These are phyloP conservation scores for Ceriops zippeliana DNA, from an alignment of 345 rosid species.

Conservation along the genomic window DNA sequence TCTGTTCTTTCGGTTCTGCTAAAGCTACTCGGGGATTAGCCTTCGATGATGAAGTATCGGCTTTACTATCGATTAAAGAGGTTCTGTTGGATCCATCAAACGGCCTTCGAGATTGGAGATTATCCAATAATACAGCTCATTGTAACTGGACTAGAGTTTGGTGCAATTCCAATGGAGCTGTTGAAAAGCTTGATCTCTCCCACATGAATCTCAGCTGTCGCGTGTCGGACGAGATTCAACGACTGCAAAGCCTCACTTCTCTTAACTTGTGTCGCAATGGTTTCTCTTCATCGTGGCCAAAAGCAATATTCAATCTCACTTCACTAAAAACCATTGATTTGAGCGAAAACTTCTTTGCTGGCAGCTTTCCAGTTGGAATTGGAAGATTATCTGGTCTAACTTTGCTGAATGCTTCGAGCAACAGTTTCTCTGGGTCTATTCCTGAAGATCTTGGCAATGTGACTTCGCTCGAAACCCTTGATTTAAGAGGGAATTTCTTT, in stretches of 20 bases:
- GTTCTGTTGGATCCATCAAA: constrained; percentile 58
- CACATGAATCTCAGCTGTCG: constrained; percentile 70
- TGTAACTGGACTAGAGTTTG: constrained; percentile 87
- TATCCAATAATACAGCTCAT: constrained; percentile 36
- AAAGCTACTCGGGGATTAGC: constrained; percentile 18
- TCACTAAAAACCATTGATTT: constrained; percentile 54
- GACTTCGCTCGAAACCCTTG: constrained; percentile 57
- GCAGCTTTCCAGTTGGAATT: constrained; percentile 49
- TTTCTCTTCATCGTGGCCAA: constrained; percentile 48
- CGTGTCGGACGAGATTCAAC: constrained; percentile 53
- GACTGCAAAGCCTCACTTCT: constrained; percentile 46
- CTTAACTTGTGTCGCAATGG: constrained; percentile 77
- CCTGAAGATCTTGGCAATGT: constrained; percentile 74
- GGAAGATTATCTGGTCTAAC: constrained; percentile 51
- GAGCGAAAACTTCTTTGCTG: constrained; percentile 66
- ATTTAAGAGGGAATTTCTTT: constrained; percentile 85
- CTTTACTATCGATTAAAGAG: constrained; percentile 54
- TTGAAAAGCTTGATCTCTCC: constrained; percentile 73
- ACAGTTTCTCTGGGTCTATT: constrained; percentile 63
- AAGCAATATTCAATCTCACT: constrained; percentile 42
- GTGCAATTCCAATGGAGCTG: constrained; percentile 62
- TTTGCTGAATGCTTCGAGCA: constrained; percentile 78
- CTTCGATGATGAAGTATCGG: constrained; percentile 40
- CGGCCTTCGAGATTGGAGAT: constrained; percentile 65
- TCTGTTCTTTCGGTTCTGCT: constrained; percentile 36